A percentile compares a stretch with the other conserved stretches of the same genome.
Conservation (phyloP, 345 rosid species). For the Carallia brachiata region DNA sequence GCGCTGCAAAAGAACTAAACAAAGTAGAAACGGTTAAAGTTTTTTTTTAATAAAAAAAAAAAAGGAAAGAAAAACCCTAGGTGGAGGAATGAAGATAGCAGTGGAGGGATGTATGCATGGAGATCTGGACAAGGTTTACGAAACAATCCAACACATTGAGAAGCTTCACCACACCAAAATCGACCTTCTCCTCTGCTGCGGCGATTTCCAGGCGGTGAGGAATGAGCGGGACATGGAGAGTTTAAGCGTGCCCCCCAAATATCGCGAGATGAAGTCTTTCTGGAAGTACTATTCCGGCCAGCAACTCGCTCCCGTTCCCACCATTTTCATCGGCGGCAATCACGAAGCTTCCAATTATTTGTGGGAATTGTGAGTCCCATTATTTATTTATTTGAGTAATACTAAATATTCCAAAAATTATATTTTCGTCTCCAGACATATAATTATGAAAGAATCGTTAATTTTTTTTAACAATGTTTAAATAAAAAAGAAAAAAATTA, state of each 20-base stretch:
- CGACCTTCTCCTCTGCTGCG: conserved; percentile 95
- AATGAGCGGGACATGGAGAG: conserved; percentile 83
- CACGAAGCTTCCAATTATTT: conserved; percentile 96
- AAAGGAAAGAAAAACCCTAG: too few species aligned
- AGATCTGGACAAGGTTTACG: conserved; percentile 79
- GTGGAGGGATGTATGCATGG: conserved; percentile 99
- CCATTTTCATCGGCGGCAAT: conserved; percentile 93
- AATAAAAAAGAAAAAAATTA: too few species aligned
- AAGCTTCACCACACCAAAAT: conserved; percentile 53
- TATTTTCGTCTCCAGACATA: too few species aligned
- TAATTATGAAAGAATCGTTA: too few species aligned
- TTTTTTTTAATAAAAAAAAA: too few species aligned
- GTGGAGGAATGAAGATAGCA: conserved; percentile 68
- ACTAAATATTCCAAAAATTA: too few species aligned
- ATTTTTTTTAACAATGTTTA: too few species aligned
- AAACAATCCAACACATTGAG: conserved; percentile 58
- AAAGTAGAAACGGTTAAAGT: too few species aligned
- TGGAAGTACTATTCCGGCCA: conserved; percentile 90
- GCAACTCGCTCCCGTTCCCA: conserved; percentile 78
- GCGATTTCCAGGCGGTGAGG: conserved; percentile 95
- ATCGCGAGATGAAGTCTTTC: conserved; percentile 78
- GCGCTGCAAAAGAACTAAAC: too few species aligned
- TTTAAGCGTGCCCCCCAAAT: conserved; percentile 70
- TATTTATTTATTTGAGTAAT: too few species aligned
- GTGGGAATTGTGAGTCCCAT: conserved; percentile 73